A percentile compares a stretch with the other conserved stretches of the same genome.
Evolutionary conservation across 192 early-diverging fungal species (phyloP).

Genomic region (Pilobolus umbonatus): DNA sequence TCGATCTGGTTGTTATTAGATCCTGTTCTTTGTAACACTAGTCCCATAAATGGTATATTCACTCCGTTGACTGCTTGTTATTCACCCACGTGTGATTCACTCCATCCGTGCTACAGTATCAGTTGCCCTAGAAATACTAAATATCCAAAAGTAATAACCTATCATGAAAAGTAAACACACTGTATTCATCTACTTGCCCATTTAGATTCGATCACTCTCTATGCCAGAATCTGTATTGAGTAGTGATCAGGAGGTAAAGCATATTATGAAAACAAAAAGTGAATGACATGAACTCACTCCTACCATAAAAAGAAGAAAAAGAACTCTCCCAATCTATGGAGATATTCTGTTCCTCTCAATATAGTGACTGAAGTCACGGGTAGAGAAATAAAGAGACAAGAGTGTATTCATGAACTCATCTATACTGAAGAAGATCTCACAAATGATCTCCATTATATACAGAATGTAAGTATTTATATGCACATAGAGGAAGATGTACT

Average conservation of each 20-base stretch:
- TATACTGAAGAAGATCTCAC: slow-evolving; percentile 89
- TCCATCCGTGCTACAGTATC: slow-evolving; percentile 81
- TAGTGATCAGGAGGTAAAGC: neutral
- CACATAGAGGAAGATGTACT: neutral
- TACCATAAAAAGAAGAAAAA: neutral
- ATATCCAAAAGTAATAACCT: no score
- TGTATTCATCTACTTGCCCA: no score
- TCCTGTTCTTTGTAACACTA: neutral
- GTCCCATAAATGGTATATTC: slow-evolving; percentile 62
- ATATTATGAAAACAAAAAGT: no score
- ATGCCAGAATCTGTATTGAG: no score
- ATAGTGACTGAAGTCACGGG: slow-evolving; percentile 66
- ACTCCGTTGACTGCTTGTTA: slow-evolving; percentile 89
- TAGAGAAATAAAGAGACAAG: slow-evolving; percentile 82
- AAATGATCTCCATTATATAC: slow-evolving; percentile 73
- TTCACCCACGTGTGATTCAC: slow-evolving; percentile 81
- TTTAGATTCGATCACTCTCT: no score
- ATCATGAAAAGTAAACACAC: neutral
- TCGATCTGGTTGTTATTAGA: no score
- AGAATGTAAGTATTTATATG: slow-evolving; percentile 46
- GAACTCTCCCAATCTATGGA: slow-evolving; percentile 55
- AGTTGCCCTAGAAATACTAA: slow-evolving; percentile 69
- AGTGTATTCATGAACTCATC: slow-evolving; percentile 89
- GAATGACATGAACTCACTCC: no score
- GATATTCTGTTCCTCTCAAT: slow-evolving; percentile 73